These are phyloP conservation scores for Collybia mongolica DNA, from an alignment of 768 basidiomycete genomes.

Conservation along the genomic window DNA sequence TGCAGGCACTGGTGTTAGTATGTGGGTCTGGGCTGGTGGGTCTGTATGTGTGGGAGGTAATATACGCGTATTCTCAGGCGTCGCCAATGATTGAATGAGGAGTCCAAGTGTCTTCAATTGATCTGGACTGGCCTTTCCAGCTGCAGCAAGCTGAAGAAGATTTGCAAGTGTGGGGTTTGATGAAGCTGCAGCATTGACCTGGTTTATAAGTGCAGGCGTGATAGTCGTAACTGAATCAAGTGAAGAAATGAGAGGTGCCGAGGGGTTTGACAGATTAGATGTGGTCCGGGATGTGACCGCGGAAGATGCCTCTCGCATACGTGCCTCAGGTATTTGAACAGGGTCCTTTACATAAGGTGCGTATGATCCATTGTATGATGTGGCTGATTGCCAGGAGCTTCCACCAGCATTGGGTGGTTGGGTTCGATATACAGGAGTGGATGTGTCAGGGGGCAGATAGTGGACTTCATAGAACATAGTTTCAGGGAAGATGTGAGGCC, in stretches of 20 bases:
- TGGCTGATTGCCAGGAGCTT: constrained; percentile 25
- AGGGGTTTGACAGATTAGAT: constrained; percentile 5
- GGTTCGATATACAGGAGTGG: constrained; percentile 9
- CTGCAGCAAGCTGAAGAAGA: constrained; percentile 62
- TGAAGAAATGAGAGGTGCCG: constrained; percentile 45
- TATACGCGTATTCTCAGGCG: constrained; percentile 19
- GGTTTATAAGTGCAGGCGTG: constrained; percentile 55
- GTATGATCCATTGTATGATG: constrained; percentile 18
- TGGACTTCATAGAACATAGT: constrained; percentile 74
- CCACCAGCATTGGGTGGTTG: constrained; percentile 22
- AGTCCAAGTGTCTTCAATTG: constrained; percentile 68
- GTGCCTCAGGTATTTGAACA: no score
- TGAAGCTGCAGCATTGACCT: constrained; percentile 65
- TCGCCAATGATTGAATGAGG: constrained; percentile 69
- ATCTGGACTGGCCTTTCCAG: constrained; percentile 57
- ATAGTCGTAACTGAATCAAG: constrained; percentile 45
- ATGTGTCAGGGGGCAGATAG: constrained; percentile 44
- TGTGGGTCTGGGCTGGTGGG: constrained; percentile 4
- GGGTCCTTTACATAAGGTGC: no score
- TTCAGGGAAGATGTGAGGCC: constrained; percentile 70
- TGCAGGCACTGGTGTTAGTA: constrained; percentile 10
- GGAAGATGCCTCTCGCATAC: constrained; percentile 4
- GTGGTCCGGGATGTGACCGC: constrained; percentile 4
- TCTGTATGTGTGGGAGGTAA: constrained; percentile 9
- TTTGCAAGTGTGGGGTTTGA: constrained; percentile 68